phyloP scores from a whole-genome alignment of 2,329 filamentous ascomycete species.

The Harringtonia lauricola region DNA sequence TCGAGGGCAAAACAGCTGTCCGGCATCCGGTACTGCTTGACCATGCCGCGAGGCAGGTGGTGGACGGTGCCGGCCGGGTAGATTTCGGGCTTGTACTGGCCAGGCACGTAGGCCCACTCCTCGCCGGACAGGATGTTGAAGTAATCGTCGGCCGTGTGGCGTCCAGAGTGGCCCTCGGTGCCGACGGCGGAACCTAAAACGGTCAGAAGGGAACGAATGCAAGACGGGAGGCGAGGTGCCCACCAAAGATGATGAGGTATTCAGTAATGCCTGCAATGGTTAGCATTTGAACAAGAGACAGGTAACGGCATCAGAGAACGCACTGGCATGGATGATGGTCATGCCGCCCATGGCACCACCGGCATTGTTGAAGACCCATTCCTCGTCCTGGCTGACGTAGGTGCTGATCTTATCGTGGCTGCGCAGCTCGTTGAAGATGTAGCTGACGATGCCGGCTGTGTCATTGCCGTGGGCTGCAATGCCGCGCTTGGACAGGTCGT shows the following conservation, averaged over 20 bases:
- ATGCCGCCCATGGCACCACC: slow-evolving; percentile 87
- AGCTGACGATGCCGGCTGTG: slow-evolving; percentile 55
- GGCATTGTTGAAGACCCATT: slow-evolving; percentile 89
- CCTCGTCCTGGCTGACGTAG: slow-evolving; percentile 59
- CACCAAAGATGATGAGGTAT: slow-evolving; percentile 77
- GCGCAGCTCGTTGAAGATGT: slow-evolving; percentile 59
- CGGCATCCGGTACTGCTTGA: slow-evolving; percentile 79
- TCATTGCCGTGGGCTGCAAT: slow-evolving; percentile 63
- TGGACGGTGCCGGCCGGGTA: slow-evolving; percentile 62
- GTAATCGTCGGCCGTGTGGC: slow-evolving; percentile 89
- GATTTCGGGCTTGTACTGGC: slow-evolving; percentile 54
- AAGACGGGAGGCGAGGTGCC: slow-evolving; percentile 3
- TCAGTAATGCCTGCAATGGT: slow-evolving; percentile 56
- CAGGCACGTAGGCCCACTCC: slow-evolving; percentile 64
- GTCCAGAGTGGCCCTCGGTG: slow-evolving; percentile 79
- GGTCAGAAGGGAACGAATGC: not conserved
- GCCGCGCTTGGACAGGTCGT: slow-evolving; percentile 55
- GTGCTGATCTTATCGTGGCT: slow-evolving; percentile 34
- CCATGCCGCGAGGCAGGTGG: slow-evolving; percentile 57
- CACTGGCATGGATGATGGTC: slow-evolving; percentile 81
- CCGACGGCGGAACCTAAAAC: slow-evolving; percentile 55
- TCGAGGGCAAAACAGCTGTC: slow-evolving; percentile 69
- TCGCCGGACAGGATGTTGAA: slow-evolving; percentile 80
- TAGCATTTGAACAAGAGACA: not conserved
- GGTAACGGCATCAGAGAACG: slow-evolving; percentile 19